Percentiles rank a stretch among this genome's conserved stretches.
Evolutionary conservation across 140 eudicot genomes (phyloP).

Genomic region (Flaveria floridana): DNA sequence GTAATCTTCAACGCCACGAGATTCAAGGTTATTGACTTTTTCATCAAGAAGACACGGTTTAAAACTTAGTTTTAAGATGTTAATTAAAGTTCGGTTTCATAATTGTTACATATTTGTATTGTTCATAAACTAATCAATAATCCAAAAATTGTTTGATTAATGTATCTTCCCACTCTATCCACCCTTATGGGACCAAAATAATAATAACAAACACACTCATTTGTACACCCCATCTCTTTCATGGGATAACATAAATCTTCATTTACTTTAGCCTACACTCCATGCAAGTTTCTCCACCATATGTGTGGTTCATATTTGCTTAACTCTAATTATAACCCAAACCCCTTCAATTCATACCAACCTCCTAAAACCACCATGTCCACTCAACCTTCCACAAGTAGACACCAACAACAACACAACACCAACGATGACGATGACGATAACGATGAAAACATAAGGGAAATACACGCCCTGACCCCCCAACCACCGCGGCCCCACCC

Average conservation of each 20-base stretch:
- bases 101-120: background rate
- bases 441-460: constrained; percentile 47
- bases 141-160: background rate
- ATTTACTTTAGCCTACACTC: constrained; percentile 24
- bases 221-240: background rate
- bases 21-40: background rate
- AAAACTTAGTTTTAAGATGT: background rate
- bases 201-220: constrained; percentile 1
- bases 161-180: background rate
- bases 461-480: constrained; percentile 73
- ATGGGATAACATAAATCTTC: constrained; percentile 16
- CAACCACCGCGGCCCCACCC: constrained; percentile 37
- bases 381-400: constrained; percentile 27
- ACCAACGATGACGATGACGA: constrained; percentile 31
- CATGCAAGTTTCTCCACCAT: constrained; percentile 41
- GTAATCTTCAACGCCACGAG: too few relatives aligned
- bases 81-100: background rate
- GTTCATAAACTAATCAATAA: background rate
- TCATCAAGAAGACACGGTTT: background rate
- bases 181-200: background rate
- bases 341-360: constrained; percentile 25
- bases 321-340: constrained; percentile 32
- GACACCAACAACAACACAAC: constrained; percentile 24
- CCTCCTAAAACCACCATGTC: constrained; percentile 28
- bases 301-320: constrained; percentile 42